phyloP scores from a whole-genome alignment of 148 eudicot species.

The Diospyros lotus region DNA sequence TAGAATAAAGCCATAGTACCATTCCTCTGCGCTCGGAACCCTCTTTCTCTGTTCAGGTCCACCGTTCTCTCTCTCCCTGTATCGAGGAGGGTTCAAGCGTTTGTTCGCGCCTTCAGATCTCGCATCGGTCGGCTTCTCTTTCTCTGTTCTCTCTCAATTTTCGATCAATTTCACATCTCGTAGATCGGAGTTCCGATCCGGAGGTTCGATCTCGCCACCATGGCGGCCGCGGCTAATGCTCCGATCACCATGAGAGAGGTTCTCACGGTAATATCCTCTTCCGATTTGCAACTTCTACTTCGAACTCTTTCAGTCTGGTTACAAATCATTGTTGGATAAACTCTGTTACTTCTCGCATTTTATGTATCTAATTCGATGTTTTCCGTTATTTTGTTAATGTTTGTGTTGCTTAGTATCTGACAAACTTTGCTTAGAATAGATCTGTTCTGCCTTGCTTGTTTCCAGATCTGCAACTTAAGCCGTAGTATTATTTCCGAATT shows the following conservation, averaged over 20 bases:
- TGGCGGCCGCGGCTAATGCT: conserved; percentile 93
- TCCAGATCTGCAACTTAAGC: conserved; percentile 35
- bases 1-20: not conserved
- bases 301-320: not conserved
- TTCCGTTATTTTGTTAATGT: not conserved
- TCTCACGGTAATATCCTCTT: conserved; percentile 58
- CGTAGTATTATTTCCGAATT: not conserved
- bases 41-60: conserved; percentile 25
- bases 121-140: not conserved
- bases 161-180: not conserved
- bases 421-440: conserved; percentile 14
- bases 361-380: not conserved
- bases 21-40: conserved; percentile 14
- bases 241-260: conserved; percentile 95
- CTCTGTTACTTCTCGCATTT: not conserved
- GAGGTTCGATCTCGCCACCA: conserved; percentile 46
- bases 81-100: conserved; percentile 23
- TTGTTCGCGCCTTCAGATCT: conserved; percentile 24
- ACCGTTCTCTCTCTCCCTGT: conserved; percentile 9
- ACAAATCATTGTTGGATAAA: not conserved
- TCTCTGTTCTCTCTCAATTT: not conserved
- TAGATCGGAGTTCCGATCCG: conserved; percentile 22
- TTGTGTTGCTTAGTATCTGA: not conserved
- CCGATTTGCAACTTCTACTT: conserved; percentile 2
- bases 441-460: conserved; percentile 15